Base-by-base conservation (phyloP, 805 yeast genomes). In the Naumovozyma dairenensis region DNA sequence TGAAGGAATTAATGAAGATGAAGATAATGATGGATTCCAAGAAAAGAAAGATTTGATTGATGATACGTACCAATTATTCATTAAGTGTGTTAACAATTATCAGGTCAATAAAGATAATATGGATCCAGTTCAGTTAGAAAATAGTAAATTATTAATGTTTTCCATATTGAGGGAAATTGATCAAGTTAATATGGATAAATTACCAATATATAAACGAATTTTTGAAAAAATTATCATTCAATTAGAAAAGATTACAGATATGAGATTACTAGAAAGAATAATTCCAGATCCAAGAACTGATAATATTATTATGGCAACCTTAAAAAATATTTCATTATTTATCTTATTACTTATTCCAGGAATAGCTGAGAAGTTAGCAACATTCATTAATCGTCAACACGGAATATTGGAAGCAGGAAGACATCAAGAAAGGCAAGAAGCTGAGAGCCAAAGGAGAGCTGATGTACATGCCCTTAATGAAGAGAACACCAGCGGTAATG, bases 251-350 rank as follows among this genome's bases (percentile, higher is more conserved):
- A 5, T 38, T 3, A 21, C 24, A 6, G 19, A 20, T 15, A 16
- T 13, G n/a, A 16, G 29, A 14, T 5, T 24, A 14, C 27, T 44
- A 25, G 39, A 48, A 12, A 26, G 36, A 19, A 28, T 55, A 31
- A 48, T 48, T 9, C 50, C 58, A 14, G 35, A 49, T 28, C 50
- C 51, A 19, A 16, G 27, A 17, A 31, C 31, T 8, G 52, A 49
- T 33, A 38, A 33, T 35, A 25, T 42, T n/a, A 12, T 41, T 2
- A 20, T 34, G 16, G 48, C 44, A 21, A 17, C 48, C 12, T 10
- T 42, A 19, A 53, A 51, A 38, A 49, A 50, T 40, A 25, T 43
- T 6, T 19, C 37, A 4, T 43, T 52, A 8, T 53, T 49, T 30
- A 19, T 49, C 13, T 21, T 51, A 4, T 32, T 51, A 14, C 32